Conservation (phyloP, 805 yeast genomes). For the Candida nanaspora region DNA sequence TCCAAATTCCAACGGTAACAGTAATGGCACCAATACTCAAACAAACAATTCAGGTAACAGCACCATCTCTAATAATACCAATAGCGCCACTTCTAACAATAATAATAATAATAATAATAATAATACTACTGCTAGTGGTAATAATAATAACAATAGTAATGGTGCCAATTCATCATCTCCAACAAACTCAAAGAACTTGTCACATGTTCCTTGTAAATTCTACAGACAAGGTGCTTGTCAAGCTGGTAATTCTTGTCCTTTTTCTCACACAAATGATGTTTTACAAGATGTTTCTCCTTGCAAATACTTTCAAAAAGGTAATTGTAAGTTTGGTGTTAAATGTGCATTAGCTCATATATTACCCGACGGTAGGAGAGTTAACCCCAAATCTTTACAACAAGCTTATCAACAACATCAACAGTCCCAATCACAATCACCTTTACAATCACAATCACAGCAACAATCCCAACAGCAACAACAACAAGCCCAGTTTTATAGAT, state of each 20-base stretch:
- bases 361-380: conserved; percentile 83
- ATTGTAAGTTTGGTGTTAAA: conserved; percentile 89
- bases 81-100: too few relatives aligned
- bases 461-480: conserved; percentile 5
- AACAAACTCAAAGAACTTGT: conserved; percentile 42
- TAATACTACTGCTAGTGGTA: conserved; percentile 6
- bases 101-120: too few relatives aligned
- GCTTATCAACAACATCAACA: conserved; percentile 17
- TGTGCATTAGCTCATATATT: conserved; percentile 90
- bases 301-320: conserved; percentile 93
- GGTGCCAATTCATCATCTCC: conserved; percentile 4
- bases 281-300: conserved; percentile 56
- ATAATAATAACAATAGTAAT: too few relatives aligned
- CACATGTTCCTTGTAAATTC: conserved; percentile 97
- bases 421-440: conserved; percentile 4
- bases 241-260: conserved; percentile 90
- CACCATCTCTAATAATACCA: too few relatives aligned
- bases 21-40: too few relatives aligned
- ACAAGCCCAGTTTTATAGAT: not conserved
- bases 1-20: not conserved
- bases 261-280: conserved; percentile 67
- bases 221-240: conserved; percentile 89
- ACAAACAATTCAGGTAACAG: too few relatives aligned
- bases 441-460: conserved; percentile 1
- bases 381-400: conserved; percentile 36